Base-by-base conservation (phyloP, 1,139 yeast genomes). In the Ogataea hybrid region DNA sequence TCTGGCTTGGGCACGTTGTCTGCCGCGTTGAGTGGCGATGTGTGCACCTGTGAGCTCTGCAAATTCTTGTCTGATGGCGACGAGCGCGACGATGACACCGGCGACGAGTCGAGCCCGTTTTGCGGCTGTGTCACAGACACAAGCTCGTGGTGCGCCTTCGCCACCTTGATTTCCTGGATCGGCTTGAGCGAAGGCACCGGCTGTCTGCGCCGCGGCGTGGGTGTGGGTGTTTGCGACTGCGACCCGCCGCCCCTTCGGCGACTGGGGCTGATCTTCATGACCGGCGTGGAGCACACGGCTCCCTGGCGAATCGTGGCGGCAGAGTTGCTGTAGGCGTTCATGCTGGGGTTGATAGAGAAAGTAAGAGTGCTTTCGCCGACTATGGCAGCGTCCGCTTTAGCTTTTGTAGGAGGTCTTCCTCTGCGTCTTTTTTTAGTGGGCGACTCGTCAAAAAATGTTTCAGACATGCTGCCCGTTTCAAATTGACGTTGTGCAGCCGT, bases 201-300 rank as follows among this genome's bases (percentile, higher is more conserved):
- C 10, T 31, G 25, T 14, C 35, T 20, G 35, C 30, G 43, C 22
- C 25, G 30, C n/a, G 25, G 32, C 6, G 40, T 32, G 27, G 31
- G 27, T n/a, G 20, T 37, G 29, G 35, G 42, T 12, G 51, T 50
- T 16, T 48, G 46, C 11, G 49, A 31, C 33, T 39, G 39, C 2
- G 46, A 33, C 12, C 33, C n/a, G 15, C 49, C 32, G 32, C 43
- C 40, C 39, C 48, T 41, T 35, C 50, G 43, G 39, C 49, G 50
- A 17, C 50, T 57, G 3, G 66, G 65, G 21, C 61, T 57, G 6
- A 64, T 56, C 33, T 56, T 55, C 67, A 64, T 64, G 23, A 61
- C 51, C 5, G 68, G 66, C 3, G 62, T 55, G 2, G 61, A 53
- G 37, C 57, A 52, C 33, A 64, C 59, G 16, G 65, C 67, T 7